Base-by-base conservation (phyloP, 192 early-diverging fungal species). In the Entomortierella lignicola region DNA sequence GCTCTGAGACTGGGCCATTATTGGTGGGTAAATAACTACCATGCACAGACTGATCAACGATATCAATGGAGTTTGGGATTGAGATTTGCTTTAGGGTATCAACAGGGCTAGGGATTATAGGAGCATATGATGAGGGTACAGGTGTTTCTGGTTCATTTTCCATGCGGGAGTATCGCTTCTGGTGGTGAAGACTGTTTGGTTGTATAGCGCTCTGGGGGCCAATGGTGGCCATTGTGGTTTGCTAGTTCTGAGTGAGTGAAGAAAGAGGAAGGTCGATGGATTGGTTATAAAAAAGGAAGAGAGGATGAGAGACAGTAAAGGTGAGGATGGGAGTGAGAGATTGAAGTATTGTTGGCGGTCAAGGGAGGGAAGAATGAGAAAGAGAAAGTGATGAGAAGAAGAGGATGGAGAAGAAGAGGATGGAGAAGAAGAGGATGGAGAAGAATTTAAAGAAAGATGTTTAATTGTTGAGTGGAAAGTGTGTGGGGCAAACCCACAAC, bases 41-140 rank as follows among this genome's bases (percentile, higher is more conserved):
- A 15, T 20, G 44, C 44, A 47, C 20, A 47, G 52, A 54, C 25
- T 26, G 52, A 29, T 29, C 52, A 15, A 54, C 15, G 52, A 23
- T 27, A 13, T 54, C 52, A 18, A 54, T 23, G 23, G 52, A 27
- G 52, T 29, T 54, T 23, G 15, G n/a, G 8, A 13, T 1, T 4
- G 52, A 4, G 10, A 2, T 54, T 54, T 23, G 6, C 6, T 54
- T 10, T 29, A 54, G 4, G 4, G 47, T 27, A 25, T 27, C 52
- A 6, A 17, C 26, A 3, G 21, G 11, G 25, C 17, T 1, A 2
- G 27, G 39, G 59, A 42, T 29, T 29, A 15, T 15, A 52, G 43
- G 39, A 54, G 54, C 6, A 57, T 56, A 39, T 44, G 62, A 34
- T 20, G 70, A 52, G 59, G 56, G 54, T 31, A 60, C n/a, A n/a